These are phyloP conservation scores for Cladosporium sp. DNA, from an alignment of 2,329 filamentous ascomycete genomes.

Conservation along the genomic window DNA sequence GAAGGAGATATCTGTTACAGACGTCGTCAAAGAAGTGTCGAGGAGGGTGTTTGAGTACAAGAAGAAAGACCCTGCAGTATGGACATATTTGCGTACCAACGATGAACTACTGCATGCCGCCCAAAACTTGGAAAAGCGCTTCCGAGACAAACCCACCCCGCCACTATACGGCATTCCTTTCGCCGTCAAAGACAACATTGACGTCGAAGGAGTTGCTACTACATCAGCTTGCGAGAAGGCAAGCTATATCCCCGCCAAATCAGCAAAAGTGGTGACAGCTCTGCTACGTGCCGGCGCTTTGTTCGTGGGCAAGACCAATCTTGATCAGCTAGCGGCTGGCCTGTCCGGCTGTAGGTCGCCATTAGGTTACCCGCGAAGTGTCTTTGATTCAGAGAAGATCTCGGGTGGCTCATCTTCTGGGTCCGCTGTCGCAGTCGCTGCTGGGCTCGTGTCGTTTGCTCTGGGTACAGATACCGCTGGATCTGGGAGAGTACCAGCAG, in stretches of 20 bases:
- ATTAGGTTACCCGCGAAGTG: constrained; percentile 53
- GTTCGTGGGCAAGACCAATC: constrained; percentile 57
- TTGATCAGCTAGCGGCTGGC: constrained; percentile 61
- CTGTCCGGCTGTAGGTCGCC: constrained; percentile 57
- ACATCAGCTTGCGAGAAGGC: constrained; percentile 51
- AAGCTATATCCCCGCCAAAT: constrained; percentile 43
- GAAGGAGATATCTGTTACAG: constrained; percentile 41
- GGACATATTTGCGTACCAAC: constrained; percentile 44
- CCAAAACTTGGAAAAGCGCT: constrained; percentile 38
- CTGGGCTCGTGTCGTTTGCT: constrained; percentile 51
- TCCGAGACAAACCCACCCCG: constrained; percentile 38
- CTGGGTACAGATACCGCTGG: constrained; percentile 57
- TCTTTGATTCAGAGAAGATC: constrained; percentile 48
- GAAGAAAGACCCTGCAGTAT: constrained; percentile 46
- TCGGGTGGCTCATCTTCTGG: constrained; percentile 57
- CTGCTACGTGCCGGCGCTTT: constrained; percentile 51
- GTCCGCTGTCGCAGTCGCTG: constrained; percentile 51
- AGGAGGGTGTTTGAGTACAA: constrained; percentile 48
- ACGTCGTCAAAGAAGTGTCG: constrained; percentile 43
- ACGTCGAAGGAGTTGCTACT: constrained; percentile 48
- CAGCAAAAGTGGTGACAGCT: constrained; percentile 49
- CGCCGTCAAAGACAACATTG: constrained; percentile 54
- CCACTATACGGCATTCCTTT: constrained; percentile 56
- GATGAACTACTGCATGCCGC: constrained; percentile 40
- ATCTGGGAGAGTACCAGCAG: constrained; percentile 50